A percentile compares a stretch with the other conserved stretches of the same genome.
phyloP scores from a whole-genome alignment of 139 green algal genomes.

The Trebouxia sp. region DNA sequence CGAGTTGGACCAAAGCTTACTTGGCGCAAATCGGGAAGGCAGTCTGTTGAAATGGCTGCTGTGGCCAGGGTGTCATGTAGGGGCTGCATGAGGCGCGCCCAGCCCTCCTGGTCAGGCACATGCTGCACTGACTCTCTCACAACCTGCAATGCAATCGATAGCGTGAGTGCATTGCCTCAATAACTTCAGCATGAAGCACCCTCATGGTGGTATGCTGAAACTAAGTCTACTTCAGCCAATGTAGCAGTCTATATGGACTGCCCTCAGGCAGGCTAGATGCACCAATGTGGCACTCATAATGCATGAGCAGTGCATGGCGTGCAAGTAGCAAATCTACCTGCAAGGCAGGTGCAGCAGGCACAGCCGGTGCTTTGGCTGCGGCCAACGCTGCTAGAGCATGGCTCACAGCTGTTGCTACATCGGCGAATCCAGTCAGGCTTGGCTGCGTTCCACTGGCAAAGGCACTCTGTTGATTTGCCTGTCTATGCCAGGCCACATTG shows the following conservation, averaged over 20 bases:
- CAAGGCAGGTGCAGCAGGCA: slow-evolving; percentile 39
- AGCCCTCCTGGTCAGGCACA: slow-evolving; percentile 48
- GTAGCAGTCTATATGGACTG: no score
- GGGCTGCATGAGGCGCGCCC: slow-evolving; percentile 44
- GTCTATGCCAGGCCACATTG: slow-evolving; percentile 72
- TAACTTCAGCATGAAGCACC: background rate
- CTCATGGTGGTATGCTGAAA: background rate
- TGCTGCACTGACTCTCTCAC: slow-evolving; percentile 37
- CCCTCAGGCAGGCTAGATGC: no score
- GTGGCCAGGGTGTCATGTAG: slow-evolving; percentile 36
- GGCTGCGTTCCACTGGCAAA: background rate
- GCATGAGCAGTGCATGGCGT: background rate
- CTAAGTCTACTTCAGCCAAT: no score
- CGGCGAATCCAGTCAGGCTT: slow-evolving; percentile 30
- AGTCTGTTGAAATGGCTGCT: background rate
- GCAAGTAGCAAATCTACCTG: slow-evolving; percentile 23
- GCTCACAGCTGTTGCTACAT: slow-evolving; percentile 30
- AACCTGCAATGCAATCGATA: slow-evolving; percentile 8
- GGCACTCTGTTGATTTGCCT: background rate
- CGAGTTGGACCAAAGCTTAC: background rate
- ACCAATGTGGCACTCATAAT: background rate
- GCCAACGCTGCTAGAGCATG: slow-evolving; percentile 44
- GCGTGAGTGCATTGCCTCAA: background rate
- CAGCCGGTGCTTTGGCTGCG: slow-evolving; percentile 35
- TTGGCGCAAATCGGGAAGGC: background rate